Conservation (phyloP, 2,329 filamentous ascomycete species). For the Xylariaceae sp. region DNA sequence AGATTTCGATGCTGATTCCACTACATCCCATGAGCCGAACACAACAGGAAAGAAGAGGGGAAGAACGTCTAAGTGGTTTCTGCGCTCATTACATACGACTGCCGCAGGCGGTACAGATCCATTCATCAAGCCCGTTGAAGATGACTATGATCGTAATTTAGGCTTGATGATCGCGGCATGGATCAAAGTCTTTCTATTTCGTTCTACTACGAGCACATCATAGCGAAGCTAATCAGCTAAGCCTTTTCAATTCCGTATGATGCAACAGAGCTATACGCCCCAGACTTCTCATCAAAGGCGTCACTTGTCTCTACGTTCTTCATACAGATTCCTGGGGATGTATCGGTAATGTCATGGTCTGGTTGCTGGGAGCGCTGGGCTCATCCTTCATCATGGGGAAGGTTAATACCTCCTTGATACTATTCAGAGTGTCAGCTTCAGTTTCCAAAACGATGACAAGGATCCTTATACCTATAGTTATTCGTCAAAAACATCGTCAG, state of each 20-base stretch:
- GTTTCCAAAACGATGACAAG: neutral
- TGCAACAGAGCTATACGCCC: neutral
- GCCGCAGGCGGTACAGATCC: too few species aligned
- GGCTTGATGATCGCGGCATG: too few species aligned
- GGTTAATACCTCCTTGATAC: constrained; percentile 88
- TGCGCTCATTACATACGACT: too few species aligned
- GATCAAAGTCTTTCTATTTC: too few species aligned
- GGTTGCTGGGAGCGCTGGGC: constrained; percentile 1
- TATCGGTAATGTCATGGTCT: neutral
- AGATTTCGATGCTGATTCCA: too few species aligned
- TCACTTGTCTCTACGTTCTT: neutral
- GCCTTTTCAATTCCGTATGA: neutral
- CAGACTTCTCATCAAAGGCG: neutral
- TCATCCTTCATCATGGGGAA: constrained; percentile 89
- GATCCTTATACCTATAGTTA: constrained; percentile 61
- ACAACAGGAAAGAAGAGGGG: too few species aligned
- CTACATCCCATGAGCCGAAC: too few species aligned
- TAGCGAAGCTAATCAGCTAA: neutral
- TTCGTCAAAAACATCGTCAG: constrained; percentile 94
- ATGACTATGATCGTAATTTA: too few species aligned
- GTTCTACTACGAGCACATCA: too few species aligned
- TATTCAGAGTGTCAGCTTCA: constrained; percentile 10
- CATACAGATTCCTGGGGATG: neutral
- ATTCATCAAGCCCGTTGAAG: too few species aligned
- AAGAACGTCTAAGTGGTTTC: too few species aligned